Conservation (phyloP, 306 rosid species). For the Fragaria vesca region DNA sequence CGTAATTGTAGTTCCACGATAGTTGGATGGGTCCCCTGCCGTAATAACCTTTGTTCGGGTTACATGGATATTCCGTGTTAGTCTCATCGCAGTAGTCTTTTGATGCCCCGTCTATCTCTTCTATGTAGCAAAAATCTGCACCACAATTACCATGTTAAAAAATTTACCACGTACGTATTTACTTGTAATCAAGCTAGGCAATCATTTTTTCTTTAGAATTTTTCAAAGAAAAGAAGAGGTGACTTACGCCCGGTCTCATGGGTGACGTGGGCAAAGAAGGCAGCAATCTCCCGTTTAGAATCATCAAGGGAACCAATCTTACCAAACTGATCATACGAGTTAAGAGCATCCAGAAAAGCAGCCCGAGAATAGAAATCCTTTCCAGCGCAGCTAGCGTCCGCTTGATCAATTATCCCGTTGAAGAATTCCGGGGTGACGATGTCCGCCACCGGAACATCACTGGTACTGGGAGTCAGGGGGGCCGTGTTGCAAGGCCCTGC, state of each 20-base stretch:
- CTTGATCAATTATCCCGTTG: conserved; percentile 45
- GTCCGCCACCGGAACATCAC: conserved; percentile 44
- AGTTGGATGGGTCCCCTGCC: conserved; percentile 90
- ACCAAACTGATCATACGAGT: conserved; percentile 49
- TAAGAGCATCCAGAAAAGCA: conserved; percentile 50
- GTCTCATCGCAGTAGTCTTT: conserved; percentile 73
- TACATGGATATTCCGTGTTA: conserved; percentile 63
- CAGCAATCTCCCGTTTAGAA: conserved; percentile 80
- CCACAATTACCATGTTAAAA: not conserved
- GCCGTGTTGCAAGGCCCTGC: conserved; percentile 49
- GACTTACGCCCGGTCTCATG: conserved; percentile 79
- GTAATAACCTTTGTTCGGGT: conserved; percentile 59
- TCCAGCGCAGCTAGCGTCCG: conserved; percentile 51
- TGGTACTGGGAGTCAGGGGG: conserved; percentile 20
- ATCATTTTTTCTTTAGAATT: too few species aligned
- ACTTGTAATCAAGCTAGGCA: too few species aligned
- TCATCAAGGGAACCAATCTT: conserved; percentile 38
- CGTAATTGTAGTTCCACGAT: conserved; percentile 90
- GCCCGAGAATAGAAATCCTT: conserved; percentile 55
- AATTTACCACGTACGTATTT: not conserved
- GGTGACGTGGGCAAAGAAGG: conserved; percentile 77
- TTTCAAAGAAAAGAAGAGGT: not conserved
- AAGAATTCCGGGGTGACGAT: conserved; percentile 55
- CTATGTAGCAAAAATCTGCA: conserved; percentile 77
- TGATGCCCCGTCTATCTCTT: conserved; percentile 78